Conservation (phyloP, 805 yeast genomes). For the Yamadazyma philogaea region DNA sequence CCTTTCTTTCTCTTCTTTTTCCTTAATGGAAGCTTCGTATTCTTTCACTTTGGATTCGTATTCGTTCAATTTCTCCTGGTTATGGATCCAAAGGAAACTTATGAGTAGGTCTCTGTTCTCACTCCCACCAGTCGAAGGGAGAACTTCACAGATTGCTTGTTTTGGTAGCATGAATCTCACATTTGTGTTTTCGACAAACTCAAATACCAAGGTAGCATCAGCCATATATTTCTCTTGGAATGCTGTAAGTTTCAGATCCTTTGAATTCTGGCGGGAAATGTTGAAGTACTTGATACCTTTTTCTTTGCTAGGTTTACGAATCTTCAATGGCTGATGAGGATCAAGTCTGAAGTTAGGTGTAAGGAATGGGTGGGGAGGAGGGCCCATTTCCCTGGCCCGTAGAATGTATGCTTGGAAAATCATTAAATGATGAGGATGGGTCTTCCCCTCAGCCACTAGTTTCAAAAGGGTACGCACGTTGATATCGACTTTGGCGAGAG, state of each 20-base stretch:
- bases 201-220: slow-evolving; percentile 77
- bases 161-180: slow-evolving; percentile 75
- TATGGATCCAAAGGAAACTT: slow-evolving; percentile 51
- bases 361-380: slow-evolving; percentile 32
- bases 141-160: slow-evolving; percentile 67
- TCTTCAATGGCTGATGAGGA: slow-evolving; percentile 27
- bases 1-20: slow-evolving; percentile 25
- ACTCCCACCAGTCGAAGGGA: slow-evolving; percentile 25
- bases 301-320: slow-evolving; percentile 20
- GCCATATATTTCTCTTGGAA: slow-evolving; percentile 70
- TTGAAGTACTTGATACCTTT: slow-evolving; percentile 19
- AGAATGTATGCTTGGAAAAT: slow-evolving; percentile 80
- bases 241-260: slow-evolving; percentile 65
- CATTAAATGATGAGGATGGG: slow-evolving; percentile 65
- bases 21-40: slow-evolving; percentile 27
- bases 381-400: slow-evolving; percentile 75
- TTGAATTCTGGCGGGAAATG: slow-evolving; percentile 16
- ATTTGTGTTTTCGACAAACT: slow-evolving; percentile 75
- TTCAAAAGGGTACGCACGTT: slow-evolving; percentile 72
- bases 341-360: slow-evolving; percentile 12
- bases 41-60: slow-evolving; percentile 37
- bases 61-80: slow-evolving; percentile 45
- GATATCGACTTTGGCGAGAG: slow-evolving; percentile 73
- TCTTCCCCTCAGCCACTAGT: slow-evolving; percentile 80
- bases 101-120: slow-evolving; percentile 41